A percentile compares a stretch with the other conserved stretches of the same genome.
Evolutionary conservation across 2,329 filamentous ascomycete species (phyloP).

Genomic region (Mycogone perniciosa): DNA sequence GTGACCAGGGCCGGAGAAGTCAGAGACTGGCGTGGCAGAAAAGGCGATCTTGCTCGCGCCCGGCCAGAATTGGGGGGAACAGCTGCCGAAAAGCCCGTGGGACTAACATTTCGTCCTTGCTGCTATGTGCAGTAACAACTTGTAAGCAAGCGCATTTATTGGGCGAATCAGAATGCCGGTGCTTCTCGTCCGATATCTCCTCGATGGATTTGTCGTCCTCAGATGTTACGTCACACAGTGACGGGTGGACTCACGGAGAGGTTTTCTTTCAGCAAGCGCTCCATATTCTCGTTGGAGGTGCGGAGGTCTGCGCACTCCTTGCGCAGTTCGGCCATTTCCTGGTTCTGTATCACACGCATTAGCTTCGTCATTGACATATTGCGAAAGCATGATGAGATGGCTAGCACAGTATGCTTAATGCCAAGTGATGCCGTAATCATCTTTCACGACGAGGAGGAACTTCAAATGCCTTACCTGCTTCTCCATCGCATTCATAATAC

Average conservation of each 20-base stretch:
- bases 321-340: conserved; percentile 20
- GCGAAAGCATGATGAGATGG: background rate
- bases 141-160: background rate
- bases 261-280: conserved; percentile 18
- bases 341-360: conserved; percentile 13
- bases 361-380: background rate
- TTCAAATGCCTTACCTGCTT: conserved; percentile 15
- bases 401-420: background rate
- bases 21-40: conserved; percentile 5
- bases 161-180: background rate
- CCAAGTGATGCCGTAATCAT: background rate
- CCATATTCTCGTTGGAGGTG: conserved; percentile 18
- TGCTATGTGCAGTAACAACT: background rate
- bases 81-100: background rate
- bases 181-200: background rate
- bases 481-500: conserved; percentile 18
- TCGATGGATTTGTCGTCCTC: too few species aligned
- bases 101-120: conserved; percentile 9
- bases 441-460: background rate
- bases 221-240: background rate
- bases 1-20: conserved; percentile 8
- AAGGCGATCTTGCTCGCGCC: conserved; percentile 9
- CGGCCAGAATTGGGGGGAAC: conserved; percentile 4
- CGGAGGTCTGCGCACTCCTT: conserved; percentile 20
- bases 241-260: conserved; percentile 13